Base-by-base conservation (phyloP, 2,329 filamentous ascomycete genomes). In the Aplosporella prunicola region DNA sequence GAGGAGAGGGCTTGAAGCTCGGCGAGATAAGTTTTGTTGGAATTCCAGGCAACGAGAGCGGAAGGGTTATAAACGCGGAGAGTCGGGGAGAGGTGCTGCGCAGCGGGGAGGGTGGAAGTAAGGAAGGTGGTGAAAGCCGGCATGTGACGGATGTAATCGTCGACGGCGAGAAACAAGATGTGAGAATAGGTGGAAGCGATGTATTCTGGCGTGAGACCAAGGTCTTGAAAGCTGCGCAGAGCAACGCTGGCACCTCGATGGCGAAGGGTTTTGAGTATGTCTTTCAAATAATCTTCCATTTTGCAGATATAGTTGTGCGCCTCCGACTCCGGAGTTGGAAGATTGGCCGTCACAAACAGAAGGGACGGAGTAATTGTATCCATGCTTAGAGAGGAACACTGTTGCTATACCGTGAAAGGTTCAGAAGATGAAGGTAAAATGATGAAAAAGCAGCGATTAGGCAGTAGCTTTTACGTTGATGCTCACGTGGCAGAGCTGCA, bases 11-110 rank as follows among this genome's bases (percentile, higher is more conserved):
- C 7, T 16, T 37, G 35, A n/a, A 35, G 33, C 13, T 36, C 34
- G 13, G 24, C 5, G 10, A 40, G 32, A 32, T 40, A 40, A 13
- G 38, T 40, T 8, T 40, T 40, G 38, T 40, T 40, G 20, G 26
- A 16, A 20, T 40, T 30, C 38, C 38, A 40, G 27, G 27, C 26
- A 16, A 31, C 11, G 14, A 40, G 15, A 22, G 20, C 20, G 15
- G 32, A 20, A 0, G 38, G 38, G 32, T 40, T 40, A 18, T 40
- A 32, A 27, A 40, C 27, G 27, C 22, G 38, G 20, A 40, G 38
- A n/a, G n/a, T 9, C n/a, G 32, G 38, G 22, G 16, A 14, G 32
- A 40, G 38, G 22, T n/a, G 17, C 2, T 27, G 32, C n/a, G 38
- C 38, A 9, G 32, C 22, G 4, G 38, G 38, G 9, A 40, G 38